These are phyloP conservation scores for Dillenia turbinata DNA, from an alignment of 164 flowering plant genomes.

Conservation along the genomic window DNA sequence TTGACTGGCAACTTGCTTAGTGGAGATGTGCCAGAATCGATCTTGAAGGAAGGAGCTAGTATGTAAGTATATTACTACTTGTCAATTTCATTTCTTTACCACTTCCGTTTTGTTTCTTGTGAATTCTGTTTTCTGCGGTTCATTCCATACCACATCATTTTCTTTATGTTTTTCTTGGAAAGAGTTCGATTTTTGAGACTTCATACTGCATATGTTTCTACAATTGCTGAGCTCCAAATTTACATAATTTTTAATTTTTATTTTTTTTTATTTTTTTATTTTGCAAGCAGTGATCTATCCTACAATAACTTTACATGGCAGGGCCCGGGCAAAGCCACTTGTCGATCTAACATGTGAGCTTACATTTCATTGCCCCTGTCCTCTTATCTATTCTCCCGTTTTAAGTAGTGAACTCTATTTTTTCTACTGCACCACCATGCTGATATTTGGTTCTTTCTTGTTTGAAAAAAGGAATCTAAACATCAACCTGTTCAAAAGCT, in stretches of 20 bases:
- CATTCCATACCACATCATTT: not conserved
- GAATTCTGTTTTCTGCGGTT: too few relatives aligned
- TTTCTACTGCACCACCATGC: not conserved
- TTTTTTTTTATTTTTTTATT: not conserved
- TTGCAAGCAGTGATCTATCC: conserved; percentile 66
- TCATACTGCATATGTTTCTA: not conserved
- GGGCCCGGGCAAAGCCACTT: conserved; percentile 36
- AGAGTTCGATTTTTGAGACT: not conserved
- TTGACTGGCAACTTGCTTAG: conserved; percentile 54
- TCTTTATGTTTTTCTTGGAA: not conserved
- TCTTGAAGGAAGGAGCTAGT: conserved; percentile 42
- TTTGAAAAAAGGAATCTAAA: conserved; percentile 31
- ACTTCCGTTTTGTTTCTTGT: too few relatives aligned
- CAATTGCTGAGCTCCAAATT: too few relatives aligned
- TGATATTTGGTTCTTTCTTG: not conserved
- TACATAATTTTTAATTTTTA: not conserved
- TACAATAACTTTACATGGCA: conserved; percentile 67
- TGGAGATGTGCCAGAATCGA: conserved; percentile 53
- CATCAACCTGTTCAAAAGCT: conserved; percentile 64
- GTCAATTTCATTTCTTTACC: too few relatives aligned
- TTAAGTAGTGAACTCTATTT: not conserved
- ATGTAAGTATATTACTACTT: conserved; percentile 35
- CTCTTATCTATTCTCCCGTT: not conserved
- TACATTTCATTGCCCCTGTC: not conserved
- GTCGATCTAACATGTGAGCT: conserved; percentile 41